phyloP scores from a whole-genome alignment of 164 flowering plant species.

The Cinnamomum chago region DNA sequence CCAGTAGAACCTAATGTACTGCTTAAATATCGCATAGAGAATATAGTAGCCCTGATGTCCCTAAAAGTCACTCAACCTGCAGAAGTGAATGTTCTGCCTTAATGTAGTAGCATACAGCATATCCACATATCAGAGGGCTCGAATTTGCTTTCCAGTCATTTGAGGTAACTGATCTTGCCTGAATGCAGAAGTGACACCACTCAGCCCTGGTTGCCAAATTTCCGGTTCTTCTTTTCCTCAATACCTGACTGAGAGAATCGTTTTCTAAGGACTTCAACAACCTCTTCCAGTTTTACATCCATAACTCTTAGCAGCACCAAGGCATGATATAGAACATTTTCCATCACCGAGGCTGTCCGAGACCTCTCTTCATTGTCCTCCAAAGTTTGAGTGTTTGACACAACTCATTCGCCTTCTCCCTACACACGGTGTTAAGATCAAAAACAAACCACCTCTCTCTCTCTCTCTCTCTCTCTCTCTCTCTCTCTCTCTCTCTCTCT shows the following conservation, averaged over 20 bases:
- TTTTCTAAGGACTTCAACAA: conserved; percentile 56
- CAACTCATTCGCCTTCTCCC: conserved; percentile 92
- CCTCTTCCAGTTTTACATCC: conserved; percentile 71
- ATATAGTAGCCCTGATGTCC: too few relatives aligned
- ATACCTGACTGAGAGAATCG: conserved; percentile 81
- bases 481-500: too few relatives aligned
- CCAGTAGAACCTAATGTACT: too few relatives aligned
- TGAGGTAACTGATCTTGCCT: too few relatives aligned
- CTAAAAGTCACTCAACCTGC: too few relatives aligned
- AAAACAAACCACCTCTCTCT: background rate
- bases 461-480: too few relatives aligned
- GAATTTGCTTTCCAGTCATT: too few relatives aligned
- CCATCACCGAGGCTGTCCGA: conserved; percentile 82
- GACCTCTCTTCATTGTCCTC: conserved; percentile 72
- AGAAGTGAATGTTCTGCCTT: too few relatives aligned
- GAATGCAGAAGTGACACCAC: background rate
- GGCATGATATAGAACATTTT: conserved; percentile 81
- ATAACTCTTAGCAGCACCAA: conserved; percentile 52
- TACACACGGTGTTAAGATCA: conserved; percentile 19
- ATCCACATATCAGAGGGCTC: too few relatives aligned
- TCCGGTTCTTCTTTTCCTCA: conserved; percentile 71
- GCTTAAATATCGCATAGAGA: too few relatives aligned
- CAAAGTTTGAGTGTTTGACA: conserved; percentile 77
- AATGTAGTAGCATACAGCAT: too few relatives aligned
- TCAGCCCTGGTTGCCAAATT: conserved; percentile 9